Base-by-base conservation (phyloP, 176 grass and related monocot species). In the Leersia perrieri region DNA sequence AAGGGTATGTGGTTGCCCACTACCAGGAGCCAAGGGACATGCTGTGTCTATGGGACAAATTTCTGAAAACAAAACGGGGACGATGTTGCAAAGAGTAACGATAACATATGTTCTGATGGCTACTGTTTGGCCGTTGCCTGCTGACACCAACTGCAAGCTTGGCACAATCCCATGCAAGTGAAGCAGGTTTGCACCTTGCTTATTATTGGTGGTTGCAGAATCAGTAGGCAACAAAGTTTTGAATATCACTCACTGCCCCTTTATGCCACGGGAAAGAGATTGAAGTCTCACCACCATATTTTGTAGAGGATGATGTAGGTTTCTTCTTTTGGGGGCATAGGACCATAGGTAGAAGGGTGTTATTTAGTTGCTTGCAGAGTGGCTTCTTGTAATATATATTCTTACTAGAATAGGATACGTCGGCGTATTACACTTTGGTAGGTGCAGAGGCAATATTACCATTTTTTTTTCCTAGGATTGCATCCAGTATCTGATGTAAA, bases 11-110 rank as follows among this genome's bases (percentile, higher is more conserved):
- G 9, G 66, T 99, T 74, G 96, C 96, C 27, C 96, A 99, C 79
- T 99, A 99, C 84, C 96, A 99, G 85, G 93, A 95, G 53, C 96
- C 96, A 16, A 89, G 90, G 63, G 90, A 95, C 65, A 88, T 99
- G 92, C 72, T 99, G 68, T 99, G 96, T 85, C 90, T 99, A 26
- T 99, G 96, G 96, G 92, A 91, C 62, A 95, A 91, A 72, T 69
- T 95, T 76, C 88, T 88, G 87, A 92, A 87, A 79, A 91, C 82
- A 31, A 90, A 90, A 73, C 81, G 86, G 73, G 96, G 82, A 29
- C 84, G 7, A 44, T 99, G 96, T 70, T 99, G 96, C 69, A 89
- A 88, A 41, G 49, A 53, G 49, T 53, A 8, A 53, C 0, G 45
- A 45, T 1, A 66, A 9, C 22, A 10, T 32, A 29, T 40, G 4